Percentiles rank a stretch among this genome's conserved stretches.
Conservation (phyloP, 495 filamentous ascomycete genomes). For the Trichocladium uniseriatum region DNA sequence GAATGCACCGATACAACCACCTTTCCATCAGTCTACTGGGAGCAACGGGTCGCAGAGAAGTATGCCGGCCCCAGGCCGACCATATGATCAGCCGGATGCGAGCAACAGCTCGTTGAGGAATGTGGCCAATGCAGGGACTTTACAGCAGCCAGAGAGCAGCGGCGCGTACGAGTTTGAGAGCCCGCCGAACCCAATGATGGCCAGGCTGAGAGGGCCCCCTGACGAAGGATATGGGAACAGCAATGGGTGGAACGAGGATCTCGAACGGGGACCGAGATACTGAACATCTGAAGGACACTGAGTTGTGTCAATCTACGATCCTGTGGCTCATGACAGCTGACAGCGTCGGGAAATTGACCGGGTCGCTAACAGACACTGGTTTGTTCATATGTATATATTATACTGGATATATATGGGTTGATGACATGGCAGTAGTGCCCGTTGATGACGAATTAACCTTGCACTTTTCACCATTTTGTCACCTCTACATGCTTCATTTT, state of each 20-base stretch:
- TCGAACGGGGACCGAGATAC: conserved; percentile 6
- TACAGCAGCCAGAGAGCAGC: background rate
- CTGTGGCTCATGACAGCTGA: no score
- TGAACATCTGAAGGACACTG: background rate
- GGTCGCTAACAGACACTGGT: no score
- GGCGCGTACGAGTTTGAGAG: background rate
- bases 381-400: background rate
- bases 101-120: conserved; percentile 26
- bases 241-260: conserved; percentile 6
- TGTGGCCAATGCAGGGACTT: conserved; percentile 4
- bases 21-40: no score
- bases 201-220: background rate
- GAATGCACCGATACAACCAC: no score
- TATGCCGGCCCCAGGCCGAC: background rate
- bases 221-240: background rate
- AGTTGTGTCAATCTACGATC: background rate
- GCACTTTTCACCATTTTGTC: no score
- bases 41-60: no score
- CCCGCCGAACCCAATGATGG: background rate
- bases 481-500: no score
- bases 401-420: no score
- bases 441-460: no score
- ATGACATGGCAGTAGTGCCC: no score
- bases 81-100: conserved; percentile 16
- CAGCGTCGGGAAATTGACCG: no score